Percentiles rank a stretch among this genome's conserved stretches.
Evolutionary conservation across 768 basidiomycete genomes (phyloP).

Genomic region (Tylopilus sp.): DNA sequence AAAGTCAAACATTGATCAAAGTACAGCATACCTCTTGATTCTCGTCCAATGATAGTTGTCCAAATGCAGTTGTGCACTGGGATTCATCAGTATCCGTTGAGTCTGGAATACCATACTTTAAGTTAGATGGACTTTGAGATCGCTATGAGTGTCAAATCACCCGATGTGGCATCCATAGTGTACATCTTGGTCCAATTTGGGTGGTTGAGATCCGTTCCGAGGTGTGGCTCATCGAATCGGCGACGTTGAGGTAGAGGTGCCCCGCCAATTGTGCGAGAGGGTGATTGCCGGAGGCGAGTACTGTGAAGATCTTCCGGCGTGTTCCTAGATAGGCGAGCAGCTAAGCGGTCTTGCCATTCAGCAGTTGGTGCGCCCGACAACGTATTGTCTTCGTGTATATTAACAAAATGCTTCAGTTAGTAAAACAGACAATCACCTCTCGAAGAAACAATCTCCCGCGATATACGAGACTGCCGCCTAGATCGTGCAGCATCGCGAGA

Average conservation of each 20-base stretch:
- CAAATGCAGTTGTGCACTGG: slow-evolving; percentile 54
- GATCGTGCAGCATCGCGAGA: slow-evolving; percentile 56
- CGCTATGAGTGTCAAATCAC: slow-evolving; percentile 11
- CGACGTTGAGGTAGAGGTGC: slow-evolving; percentile 45
- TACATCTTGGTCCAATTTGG: slow-evolving; percentile 62
- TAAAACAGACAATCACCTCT: slow-evolving; percentile 39
- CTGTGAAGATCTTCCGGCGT: slow-evolving; percentile 7
- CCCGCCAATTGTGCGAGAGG: slow-evolving; percentile 28
- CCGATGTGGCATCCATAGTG: slow-evolving; percentile 46
- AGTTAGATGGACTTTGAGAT: slow-evolving; percentile 4
- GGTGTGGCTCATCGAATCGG: slow-evolving; percentile 34
- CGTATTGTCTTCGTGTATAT: slow-evolving; percentile 43
- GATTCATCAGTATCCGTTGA: slow-evolving; percentile 37
- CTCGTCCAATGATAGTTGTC: slow-evolving; percentile 72
- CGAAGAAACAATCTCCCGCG: slow-evolving; percentile 73
- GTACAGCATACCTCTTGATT: slow-evolving; percentile 56
- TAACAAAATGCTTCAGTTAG: slow-evolving; percentile 4
- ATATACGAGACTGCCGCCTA: slow-evolving; percentile 70
- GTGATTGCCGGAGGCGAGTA: slow-evolving; percentile 11
- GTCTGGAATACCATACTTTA: slow-evolving; percentile 27
- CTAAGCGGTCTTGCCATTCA: slow-evolving; percentile 78
- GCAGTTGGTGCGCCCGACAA: slow-evolving; percentile 62
- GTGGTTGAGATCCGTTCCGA: slow-evolving; percentile 14
- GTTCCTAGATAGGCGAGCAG: slow-evolving; percentile 46
- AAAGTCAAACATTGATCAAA: neutral